Evolutionary conservation across 2,329 filamentous ascomycete genomes (phyloP).

Genomic region (Bipolaris zeicola): DNA sequence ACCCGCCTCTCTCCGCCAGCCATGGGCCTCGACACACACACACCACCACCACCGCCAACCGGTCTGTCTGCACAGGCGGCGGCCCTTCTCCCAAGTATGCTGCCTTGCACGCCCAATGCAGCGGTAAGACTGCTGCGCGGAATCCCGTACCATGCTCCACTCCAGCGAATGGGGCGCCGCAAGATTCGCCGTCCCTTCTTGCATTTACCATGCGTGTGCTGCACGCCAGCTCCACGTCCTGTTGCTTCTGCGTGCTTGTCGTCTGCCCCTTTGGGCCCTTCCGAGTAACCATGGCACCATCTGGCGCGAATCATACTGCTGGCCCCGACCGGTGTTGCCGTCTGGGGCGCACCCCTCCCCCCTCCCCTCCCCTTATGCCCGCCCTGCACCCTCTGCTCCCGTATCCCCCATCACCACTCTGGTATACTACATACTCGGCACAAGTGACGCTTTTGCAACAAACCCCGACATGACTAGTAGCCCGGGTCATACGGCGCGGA

Average conservation of each 20-base stretch:
- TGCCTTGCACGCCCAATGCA: constrained; percentile 11
- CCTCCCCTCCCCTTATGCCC: neutral
- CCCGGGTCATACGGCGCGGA: constrained; percentile 6
- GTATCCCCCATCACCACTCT: constrained; percentile 12
- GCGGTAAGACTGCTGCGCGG: constrained; percentile 11
- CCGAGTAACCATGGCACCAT: neutral
- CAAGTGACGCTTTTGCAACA: constrained; percentile 21
- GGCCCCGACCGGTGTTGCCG: neutral
- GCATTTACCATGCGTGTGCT: neutral
- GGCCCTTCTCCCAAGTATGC: neutral
- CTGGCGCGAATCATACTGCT: neutral
- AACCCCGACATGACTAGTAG: constrained; percentile 19
- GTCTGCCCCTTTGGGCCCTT: constrained; percentile 3
- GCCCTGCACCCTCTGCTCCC: neutral
- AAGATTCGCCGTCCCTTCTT: constrained; percentile 3
- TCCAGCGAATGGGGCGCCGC: constrained; percentile 10
- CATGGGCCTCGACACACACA: neutral
- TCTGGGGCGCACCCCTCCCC: neutral
- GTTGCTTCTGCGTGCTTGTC: constrained; percentile 16
- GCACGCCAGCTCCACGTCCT: constrained; percentile 11
- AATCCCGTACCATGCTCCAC: constrained; percentile 16
- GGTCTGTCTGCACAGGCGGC: neutral
- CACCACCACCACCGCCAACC: neutral
- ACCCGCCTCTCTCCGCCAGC: neutral
- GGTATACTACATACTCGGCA: constrained; percentile 14